Evolutionary conservation across 2,329 filamentous ascomycete genomes (phyloP).

Genomic region (Cercospora sojina): DNA sequence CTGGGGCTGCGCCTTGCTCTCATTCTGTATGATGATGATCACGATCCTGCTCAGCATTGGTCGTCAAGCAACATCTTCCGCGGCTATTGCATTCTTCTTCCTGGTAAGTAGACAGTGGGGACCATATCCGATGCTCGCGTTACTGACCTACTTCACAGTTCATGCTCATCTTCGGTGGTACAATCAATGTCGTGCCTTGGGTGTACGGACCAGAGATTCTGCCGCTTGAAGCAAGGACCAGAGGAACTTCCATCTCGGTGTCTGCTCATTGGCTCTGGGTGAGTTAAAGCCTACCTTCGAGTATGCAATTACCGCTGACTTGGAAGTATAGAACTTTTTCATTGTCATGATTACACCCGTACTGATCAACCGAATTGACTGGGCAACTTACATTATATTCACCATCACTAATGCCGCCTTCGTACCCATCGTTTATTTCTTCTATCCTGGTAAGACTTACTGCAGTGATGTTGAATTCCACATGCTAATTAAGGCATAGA

Average conservation of each 20-base stretch:
- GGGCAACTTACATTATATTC: slow-evolving; percentile 35
- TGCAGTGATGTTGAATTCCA: neutral
- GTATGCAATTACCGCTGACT: neutral
- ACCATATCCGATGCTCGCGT: neutral
- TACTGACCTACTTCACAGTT: slow-evolving; percentile 3
- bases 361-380: slow-evolving; percentile 33
- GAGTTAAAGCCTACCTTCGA: slow-evolving; percentile 25
- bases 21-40: neutral
- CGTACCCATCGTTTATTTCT: slow-evolving; percentile 29
- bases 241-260: slow-evolving; percentile 49
- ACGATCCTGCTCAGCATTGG: neutral
- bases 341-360: slow-evolving; percentile 40
- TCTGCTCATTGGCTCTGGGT: slow-evolving; percentile 50
- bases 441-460: slow-evolving; percentile 24
- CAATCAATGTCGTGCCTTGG: slow-evolving; percentile 30
- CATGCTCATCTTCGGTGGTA: slow-evolving; percentile 29
- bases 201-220: slow-evolving; percentile 48
- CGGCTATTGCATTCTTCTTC: neutral
- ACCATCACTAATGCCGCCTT: slow-evolving; percentile 39
- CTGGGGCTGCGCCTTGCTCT: neutral
- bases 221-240: slow-evolving; percentile 49
- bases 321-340: neutral
- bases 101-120: neutral
- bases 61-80: neutral
- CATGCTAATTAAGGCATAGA: slow-evolving; percentile 13